phyloP scores from a whole-genome alignment of 257 asterid genomes.

The Capsicum chinense region DNA sequence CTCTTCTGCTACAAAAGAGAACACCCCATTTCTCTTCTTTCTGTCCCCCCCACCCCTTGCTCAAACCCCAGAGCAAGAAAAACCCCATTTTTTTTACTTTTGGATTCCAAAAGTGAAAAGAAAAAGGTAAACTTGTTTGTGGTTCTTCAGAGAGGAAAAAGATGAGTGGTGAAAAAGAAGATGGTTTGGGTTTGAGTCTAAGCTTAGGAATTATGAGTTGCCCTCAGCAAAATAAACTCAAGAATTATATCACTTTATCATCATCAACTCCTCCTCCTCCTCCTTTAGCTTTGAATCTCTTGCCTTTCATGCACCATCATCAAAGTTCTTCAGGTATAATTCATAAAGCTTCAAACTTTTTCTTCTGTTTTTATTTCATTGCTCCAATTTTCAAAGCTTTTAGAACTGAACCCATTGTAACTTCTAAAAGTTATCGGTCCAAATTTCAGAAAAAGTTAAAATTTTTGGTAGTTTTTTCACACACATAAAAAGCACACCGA shows the following conservation, averaged over 20 bases:
- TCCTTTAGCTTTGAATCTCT: conserved; percentile 56
- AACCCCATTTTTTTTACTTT: conserved; percentile 10
- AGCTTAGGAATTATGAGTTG: conserved; percentile 50
- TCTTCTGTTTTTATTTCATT: background rate
- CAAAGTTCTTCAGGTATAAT: conserved; percentile 50
- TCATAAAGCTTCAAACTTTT: background rate
- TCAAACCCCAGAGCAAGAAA: conserved; percentile 23
- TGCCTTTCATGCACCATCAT: conserved; percentile 49
- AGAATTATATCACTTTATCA: background rate
- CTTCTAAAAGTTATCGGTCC: background rate
- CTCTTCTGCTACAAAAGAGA: conserved; percentile 56
- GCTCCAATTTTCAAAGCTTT: background rate
- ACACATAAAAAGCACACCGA: no score
- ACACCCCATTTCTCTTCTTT: conserved; percentile 70
- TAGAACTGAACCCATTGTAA: background rate
- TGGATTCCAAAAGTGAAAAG: background rate
- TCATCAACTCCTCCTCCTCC: background rate
- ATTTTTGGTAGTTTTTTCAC: no score
- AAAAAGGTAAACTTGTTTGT: conserved; percentile 7
- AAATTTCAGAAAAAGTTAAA: background rate
- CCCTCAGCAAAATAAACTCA: conserved; percentile 21
- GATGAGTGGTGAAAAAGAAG: conserved; percentile 61
- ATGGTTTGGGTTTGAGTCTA: conserved; percentile 69
- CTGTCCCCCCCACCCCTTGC: conserved; percentile 56
- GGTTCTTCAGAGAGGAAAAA: conserved; percentile 19